phyloP scores from a whole-genome alignment of 1,284 basidiomycete genomes.

The Leccinum subrobustum region DNA sequence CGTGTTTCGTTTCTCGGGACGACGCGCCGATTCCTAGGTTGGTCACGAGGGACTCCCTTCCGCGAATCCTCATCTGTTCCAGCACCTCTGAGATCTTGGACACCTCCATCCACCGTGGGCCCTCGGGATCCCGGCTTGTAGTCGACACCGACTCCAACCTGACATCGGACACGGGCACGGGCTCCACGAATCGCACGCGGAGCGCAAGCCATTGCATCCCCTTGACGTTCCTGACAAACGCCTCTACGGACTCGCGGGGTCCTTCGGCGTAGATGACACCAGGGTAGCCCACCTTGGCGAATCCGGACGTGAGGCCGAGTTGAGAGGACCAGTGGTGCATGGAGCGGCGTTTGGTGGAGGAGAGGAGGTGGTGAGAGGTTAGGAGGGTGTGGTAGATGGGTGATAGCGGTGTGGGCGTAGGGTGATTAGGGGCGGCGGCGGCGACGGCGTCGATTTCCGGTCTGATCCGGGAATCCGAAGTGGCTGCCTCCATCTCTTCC shows the following conservation, averaged over 20 bases:
- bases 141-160: neutral
- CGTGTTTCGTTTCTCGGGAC: conserved; percentile 2
- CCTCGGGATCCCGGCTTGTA: neutral
- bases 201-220: conserved; percentile 79
- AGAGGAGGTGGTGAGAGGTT: conserved; percentile 69
- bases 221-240: conserved; percentile 67
- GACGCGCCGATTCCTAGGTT: conserved; percentile 64
- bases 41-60: conserved; percentile 54
- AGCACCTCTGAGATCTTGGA: conserved; percentile 71
- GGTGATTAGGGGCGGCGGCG: neutral
- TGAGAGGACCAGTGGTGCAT: conserved; percentile 60
- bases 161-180: neutral
- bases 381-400: conserved; percentile 57
- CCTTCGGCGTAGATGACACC: conserved; percentile 73
- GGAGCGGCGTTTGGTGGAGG: conserved; percentile 64
- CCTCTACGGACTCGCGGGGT: conserved; percentile 48
- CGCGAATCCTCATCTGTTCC: conserved; percentile 59
- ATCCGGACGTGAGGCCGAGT: conserved; percentile 53
- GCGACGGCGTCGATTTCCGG: neutral
- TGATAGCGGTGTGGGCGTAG: neutral
- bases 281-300: conserved; percentile 73
- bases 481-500: neutral
- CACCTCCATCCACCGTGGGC: conserved; percentile 50
- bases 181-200: conserved; percentile 44
- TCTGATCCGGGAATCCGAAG: neutral